Conservation (phyloP, 176 grass and related monocot species). For the Alopecurus myosuroides region DNA sequence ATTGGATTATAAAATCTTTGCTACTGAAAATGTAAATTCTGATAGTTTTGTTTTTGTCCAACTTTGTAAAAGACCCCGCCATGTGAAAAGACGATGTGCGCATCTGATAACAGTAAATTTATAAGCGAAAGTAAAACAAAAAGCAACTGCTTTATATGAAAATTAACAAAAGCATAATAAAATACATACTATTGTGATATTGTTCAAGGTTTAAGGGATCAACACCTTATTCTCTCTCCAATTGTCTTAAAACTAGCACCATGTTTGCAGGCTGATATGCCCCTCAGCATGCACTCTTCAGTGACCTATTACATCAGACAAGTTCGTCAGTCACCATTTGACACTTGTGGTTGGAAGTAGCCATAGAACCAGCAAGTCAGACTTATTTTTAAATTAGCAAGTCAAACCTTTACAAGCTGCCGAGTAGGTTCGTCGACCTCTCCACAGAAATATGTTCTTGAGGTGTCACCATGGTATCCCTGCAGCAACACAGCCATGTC, state of each 20-base stretch:
- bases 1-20: neutral
- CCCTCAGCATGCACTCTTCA: constrained; percentile 81
- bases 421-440: constrained; percentile 63
- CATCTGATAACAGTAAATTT: neutral
- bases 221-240: constrained; percentile 77
- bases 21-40: neutral
- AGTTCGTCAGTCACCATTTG: neutral
- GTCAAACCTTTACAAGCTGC: constrained; percentile 64
- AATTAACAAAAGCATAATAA: neutral
- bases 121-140: neutral
- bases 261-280: constrained; percentile 80
- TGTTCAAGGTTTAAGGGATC: neutral
- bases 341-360: neutral
- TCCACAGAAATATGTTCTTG: constrained; percentile 85
- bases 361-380: too few species aligned
- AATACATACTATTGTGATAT: neutral
- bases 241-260: constrained; percentile 71
- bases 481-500: constrained; percentile 34
- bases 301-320: constrained; percentile 54
- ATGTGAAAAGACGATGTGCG: neutral
- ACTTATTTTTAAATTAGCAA: too few species aligned
- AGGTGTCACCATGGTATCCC: constrained; percentile 96
- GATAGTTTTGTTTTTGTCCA: neutral
- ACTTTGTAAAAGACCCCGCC: neutral
- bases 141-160: neutral